These are phyloP conservation scores for Backusella mclennaniae DNA, from an alignment of 192 early-diverging fungal genomes.

Conservation along the genomic window DNA sequence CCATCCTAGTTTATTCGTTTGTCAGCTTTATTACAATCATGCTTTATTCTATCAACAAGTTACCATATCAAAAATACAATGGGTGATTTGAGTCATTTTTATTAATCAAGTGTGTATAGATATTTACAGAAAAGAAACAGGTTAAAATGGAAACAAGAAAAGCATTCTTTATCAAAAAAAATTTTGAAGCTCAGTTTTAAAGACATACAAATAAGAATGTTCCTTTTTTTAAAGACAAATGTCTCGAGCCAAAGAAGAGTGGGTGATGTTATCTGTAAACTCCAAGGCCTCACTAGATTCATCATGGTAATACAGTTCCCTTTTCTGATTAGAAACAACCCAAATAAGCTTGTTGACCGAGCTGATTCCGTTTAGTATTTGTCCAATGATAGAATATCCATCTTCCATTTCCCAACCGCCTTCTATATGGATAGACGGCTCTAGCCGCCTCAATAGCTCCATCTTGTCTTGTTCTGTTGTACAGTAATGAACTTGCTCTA, in stretches of 20 bases:
- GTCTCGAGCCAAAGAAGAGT: neutral
- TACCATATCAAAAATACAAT: slow-evolving; percentile 79
- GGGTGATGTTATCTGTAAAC: neutral
- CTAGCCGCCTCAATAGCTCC: slow-evolving; percentile 66
- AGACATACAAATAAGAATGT: neutral
- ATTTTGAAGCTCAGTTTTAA: neutral
- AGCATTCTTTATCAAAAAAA: neutral
- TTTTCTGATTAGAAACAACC: slow-evolving; percentile 23
- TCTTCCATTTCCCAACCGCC: slow-evolving; percentile 40
- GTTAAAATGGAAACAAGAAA: neutral
- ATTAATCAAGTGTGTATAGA: neutral
- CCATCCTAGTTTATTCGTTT: slow-evolving; percentile 48
- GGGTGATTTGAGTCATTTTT: slow-evolving; percentile 43
- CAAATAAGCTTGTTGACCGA: slow-evolving; percentile 31
- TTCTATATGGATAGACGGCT: slow-evolving; percentile 65
- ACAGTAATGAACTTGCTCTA: slow-evolving; percentile 62
- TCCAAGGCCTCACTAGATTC: neutral
- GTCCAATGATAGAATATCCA: slow-evolving; percentile 24
- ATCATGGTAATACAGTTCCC: neutral
- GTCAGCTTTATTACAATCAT: neutral
- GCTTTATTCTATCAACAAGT: neutral
- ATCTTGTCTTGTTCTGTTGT: slow-evolving; percentile 61
- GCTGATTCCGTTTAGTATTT: neutral
- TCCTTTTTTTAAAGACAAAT: neutral
- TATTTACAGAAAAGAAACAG: neutral